These are phyloP conservation scores for Podospora comata DNA, from an alignment of 495 filamentous ascomycete genomes.

Conservation along the genomic window DNA sequence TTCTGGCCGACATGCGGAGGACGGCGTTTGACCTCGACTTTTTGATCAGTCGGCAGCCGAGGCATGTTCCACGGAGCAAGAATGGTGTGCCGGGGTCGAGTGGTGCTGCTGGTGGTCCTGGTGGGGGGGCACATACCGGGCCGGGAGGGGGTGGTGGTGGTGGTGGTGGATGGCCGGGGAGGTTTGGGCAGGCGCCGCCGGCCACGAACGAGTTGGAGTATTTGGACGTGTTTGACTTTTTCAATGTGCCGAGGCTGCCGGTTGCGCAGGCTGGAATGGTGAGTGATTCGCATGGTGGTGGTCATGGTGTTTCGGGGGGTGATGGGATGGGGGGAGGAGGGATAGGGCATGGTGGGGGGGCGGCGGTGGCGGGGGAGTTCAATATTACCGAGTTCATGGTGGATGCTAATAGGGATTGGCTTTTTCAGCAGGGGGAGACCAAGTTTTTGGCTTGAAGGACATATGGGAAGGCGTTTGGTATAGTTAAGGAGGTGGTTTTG, in stretches of 20 bases:
- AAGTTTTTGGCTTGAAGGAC: slow-evolving; percentile 26
- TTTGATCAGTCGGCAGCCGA: slow-evolving; percentile 77
- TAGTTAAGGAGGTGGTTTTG: not conserved
- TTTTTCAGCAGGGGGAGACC: slow-evolving; percentile 45
- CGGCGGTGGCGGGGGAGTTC: slow-evolving; percentile 46
- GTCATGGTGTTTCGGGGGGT: not conserved
- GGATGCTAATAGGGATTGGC: slow-evolving; percentile 62
- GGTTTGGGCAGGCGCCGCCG: slow-evolving; percentile 52
- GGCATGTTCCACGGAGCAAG: slow-evolving; percentile 45
- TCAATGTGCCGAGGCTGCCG: slow-evolving; percentile 78
- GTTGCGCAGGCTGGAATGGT: slow-evolving; percentile 29
- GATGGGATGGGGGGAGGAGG: not conserved
- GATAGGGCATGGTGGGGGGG: not conserved
- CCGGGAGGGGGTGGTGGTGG: slow-evolving; percentile 16
- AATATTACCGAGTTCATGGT: slow-evolving; percentile 67
- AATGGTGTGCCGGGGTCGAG: not conserved
- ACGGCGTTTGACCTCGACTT: slow-evolving; percentile 85
- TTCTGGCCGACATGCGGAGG: slow-evolving; percentile 83
- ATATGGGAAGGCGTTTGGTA: not conserved
- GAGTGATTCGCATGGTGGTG: not conserved
- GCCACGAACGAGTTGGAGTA: slow-evolving; percentile 81
- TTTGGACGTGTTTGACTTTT: slow-evolving; percentile 90
- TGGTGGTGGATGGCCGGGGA: slow-evolving; percentile 29
- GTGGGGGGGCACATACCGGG: slow-evolving; percentile 9
- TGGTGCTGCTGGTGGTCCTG: slow-evolving; percentile 25